These are phyloP conservation scores for Paraurostyla sp. DNA, from an alignment of 73 alveolate species.

Conservation along the genomic window DNA sequence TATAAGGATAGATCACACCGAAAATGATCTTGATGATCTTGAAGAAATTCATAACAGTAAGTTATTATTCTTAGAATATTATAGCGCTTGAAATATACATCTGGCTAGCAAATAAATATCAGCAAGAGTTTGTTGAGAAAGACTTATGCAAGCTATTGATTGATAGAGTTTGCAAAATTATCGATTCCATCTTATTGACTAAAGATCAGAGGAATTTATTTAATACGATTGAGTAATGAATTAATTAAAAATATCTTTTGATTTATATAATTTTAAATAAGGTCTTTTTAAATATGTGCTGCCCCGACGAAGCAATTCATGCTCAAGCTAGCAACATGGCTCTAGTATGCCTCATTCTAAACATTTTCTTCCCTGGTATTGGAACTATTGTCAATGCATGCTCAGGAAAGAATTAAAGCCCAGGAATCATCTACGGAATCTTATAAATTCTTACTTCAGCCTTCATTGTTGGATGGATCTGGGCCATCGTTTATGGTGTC, in stretches of 20 bases:
- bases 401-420: constrained; percentile 16
- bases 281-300: constrained; percentile 29
- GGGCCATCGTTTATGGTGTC: constrained; percentile 60
- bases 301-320: constrained; percentile 40
- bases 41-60: constrained; percentile 53
- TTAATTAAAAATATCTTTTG: neutral
- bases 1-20: neutral
- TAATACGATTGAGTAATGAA: neutral
- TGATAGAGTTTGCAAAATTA: constrained; percentile 1
- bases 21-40: constrained; percentile 39
- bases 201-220: neutral
- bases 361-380: constrained; percentile 60
- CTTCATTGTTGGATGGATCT: constrained; percentile 60
- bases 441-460: neutral
- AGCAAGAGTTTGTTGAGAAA: constrained; percentile 43
- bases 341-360: constrained; percentile 51
- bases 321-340: constrained; percentile 27
- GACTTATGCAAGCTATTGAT: constrained; percentile 18
- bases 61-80: neutral
- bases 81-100: constrained; percentile 68
- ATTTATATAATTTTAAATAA: neutral
- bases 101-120: constrained; percentile 74
- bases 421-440: constrained; percentile 32
- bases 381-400: constrained; percentile 61
- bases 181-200: constrained; percentile 16